Percentiles rank a stretch among this genome's conserved stretches.
Evolutionary conservation across 306 rosid species (phyloP).

Genomic region (Begonia loranthoides): DNA sequence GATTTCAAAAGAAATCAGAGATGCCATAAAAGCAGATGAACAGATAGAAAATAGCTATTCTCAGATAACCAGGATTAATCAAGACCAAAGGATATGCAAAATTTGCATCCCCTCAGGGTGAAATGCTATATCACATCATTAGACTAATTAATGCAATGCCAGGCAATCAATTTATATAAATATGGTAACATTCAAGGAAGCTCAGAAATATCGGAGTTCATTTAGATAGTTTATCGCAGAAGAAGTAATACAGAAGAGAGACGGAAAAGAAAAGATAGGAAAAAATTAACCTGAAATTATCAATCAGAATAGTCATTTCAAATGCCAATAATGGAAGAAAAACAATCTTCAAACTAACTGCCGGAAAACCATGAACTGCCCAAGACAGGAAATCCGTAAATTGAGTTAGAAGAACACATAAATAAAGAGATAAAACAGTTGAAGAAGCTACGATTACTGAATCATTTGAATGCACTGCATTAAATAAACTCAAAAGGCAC

Average conservation of each 20-base stretch:
- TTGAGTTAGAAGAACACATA: slow-evolving; percentile 8
- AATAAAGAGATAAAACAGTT: too few species aligned
- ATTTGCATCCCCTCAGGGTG: too few species aligned
- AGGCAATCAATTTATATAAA: too few species aligned
- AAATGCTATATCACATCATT: too few species aligned
- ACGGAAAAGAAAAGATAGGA: slow-evolving; percentile 4
- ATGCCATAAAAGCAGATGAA: not conserved
- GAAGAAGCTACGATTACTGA: too few species aligned
- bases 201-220: too few species aligned
- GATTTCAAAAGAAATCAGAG: not conserved
- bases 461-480: not conserved
- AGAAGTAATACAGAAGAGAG: not conserved
- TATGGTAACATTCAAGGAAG: too few species aligned
- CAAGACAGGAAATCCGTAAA: slow-evolving; percentile 15
- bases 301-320: slow-evolving; percentile 64
- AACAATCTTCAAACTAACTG: slow-evolving; percentile 74
- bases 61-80: too few species aligned
- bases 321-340: slow-evolving; percentile 88
- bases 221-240: too few species aligned
- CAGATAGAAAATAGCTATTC: not conserved
- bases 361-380: slow-evolving; percentile 58
- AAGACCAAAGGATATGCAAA: too few species aligned
- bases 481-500: slow-evolving; percentile 1
- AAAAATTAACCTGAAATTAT: slow-evolving; percentile 83
- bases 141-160: too few species aligned